Percentiles rank a stretch among this genome's conserved stretches.
Evolutionary conservation across 2,329 filamentous ascomycete species (phyloP).

Genomic region (Talaromyces sp.): DNA sequence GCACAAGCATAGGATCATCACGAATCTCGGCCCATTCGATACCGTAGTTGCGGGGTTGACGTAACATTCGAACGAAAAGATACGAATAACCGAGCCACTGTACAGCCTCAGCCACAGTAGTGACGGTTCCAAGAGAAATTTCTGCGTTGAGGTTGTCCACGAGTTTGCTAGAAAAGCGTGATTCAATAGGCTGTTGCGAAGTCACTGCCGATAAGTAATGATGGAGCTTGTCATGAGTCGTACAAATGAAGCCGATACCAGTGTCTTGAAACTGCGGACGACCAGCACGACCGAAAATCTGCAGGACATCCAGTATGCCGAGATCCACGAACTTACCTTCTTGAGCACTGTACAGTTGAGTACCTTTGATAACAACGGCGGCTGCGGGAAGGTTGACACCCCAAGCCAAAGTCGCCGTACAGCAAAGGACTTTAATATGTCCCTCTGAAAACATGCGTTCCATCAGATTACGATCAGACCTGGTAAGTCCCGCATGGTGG

Average conservation of each 20-base stretch:
- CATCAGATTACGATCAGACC: slow-evolving; percentile 92
- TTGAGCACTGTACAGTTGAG: slow-evolving; percentile 92
- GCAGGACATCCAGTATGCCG: slow-evolving; percentile 91
- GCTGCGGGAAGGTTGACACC: slow-evolving; percentile 97
- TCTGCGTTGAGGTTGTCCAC: slow-evolving; percentile 98
- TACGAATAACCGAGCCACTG: slow-evolving; percentile 99
- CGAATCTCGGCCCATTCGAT: slow-evolving; percentile 90
- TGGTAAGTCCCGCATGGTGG: slow-evolving; percentile 94
- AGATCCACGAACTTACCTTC: slow-evolving; percentile 96
- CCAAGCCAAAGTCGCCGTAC: slow-evolving; percentile 96
- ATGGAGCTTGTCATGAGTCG: slow-evolving; percentile 84
- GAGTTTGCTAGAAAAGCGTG: slow-evolving; percentile 87
- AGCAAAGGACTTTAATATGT: slow-evolving; percentile 94
- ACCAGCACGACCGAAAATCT: slow-evolving; percentile 97
- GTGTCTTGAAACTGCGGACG: slow-evolving; percentile 96
- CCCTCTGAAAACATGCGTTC: slow-evolving; percentile 88
- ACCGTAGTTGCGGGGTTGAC: slow-evolving; percentile 85
- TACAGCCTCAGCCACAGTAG: slow-evolving; percentile 86
- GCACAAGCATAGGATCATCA: slow-evolving; percentile 83
- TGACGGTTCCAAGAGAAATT: slow-evolving; percentile 89
- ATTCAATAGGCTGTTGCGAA: slow-evolving; percentile 94
- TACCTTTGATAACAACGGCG: slow-evolving; percentile 96
- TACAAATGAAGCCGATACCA: slow-evolving; percentile 97
- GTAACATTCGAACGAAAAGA: slow-evolving; percentile 92
- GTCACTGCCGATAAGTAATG: slow-evolving; percentile 93